These are phyloP conservation scores for Asterionellopsis glacialis DNA, from an alignment of 108 stramenopile genomes.

Conservation along the genomic window DNA sequence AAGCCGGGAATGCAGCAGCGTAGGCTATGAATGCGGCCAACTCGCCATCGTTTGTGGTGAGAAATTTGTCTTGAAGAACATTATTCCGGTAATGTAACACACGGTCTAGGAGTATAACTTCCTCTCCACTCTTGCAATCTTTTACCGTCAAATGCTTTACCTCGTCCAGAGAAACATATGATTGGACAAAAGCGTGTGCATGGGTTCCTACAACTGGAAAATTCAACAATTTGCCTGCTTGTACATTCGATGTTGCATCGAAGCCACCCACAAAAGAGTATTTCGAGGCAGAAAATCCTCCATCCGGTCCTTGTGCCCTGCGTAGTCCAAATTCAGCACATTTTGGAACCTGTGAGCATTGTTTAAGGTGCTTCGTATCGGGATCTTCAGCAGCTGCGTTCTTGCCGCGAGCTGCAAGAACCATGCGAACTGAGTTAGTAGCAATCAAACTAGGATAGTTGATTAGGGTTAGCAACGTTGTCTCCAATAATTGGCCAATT, in stretches of 20 bases:
- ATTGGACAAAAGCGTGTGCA: constrained; percentile 95
- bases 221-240: constrained; percentile 86
- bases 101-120: constrained; percentile 31
- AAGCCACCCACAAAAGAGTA: constrained; percentile 95
- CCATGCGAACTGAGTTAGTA: constrained; percentile 96
- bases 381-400: not conserved
- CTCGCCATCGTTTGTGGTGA: constrained; percentile 87
- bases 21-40: constrained; percentile 96
- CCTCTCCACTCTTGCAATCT: constrained; percentile 21
- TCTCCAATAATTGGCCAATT: constrained; percentile 93
- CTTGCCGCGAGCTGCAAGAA: constrained; percentile 61
- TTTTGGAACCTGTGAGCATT: constrained; percentile 21
- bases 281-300: constrained; percentile 88
- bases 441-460: constrained; percentile 92
- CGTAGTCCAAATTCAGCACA: constrained; percentile 97
- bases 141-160: constrained; percentile 43
- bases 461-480: constrained; percentile 90
- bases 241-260: constrained; percentile 93
- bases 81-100: constrained; percentile 61
- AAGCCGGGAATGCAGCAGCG: constrained; percentile 89
- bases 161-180: constrained; percentile 72
- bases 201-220: constrained; percentile 91
- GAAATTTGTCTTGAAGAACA: constrained; percentile 16
- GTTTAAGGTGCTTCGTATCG: not conserved
- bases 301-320: constrained; percentile 98